Evolutionary conservation across 2,329 filamentous ascomycete genomes (phyloP).

Genomic region (Epichloe sp.): DNA sequence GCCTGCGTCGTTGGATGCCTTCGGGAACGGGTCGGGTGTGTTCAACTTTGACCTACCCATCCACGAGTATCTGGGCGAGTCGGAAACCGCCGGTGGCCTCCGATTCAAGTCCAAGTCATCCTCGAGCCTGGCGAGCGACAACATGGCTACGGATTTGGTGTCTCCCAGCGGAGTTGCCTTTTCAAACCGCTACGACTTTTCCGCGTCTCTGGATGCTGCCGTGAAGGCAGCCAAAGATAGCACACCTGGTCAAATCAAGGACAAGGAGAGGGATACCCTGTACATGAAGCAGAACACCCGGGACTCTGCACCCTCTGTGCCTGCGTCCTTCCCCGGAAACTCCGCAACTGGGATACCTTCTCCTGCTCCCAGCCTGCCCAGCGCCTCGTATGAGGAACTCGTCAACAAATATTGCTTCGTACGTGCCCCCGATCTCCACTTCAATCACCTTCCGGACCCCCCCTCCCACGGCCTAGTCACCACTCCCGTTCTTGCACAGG

Average conservation of each 20-base stretch:
- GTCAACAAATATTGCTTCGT: conserved; percentile 99
- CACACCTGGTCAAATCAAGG: conserved; percentile 21
- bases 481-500: neutral
- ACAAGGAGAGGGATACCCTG: conserved; percentile 43
- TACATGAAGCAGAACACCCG: conserved; percentile 39
- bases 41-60: conserved; percentile 47
- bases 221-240: conserved; percentile 59
- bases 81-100: conserved; percentile 38
- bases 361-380: conserved; percentile 46
- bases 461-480: conserved; percentile 8
- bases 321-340: neutral
- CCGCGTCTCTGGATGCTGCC: conserved; percentile 76
- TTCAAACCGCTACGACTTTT: conserved; percentile 90
- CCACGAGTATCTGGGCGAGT: conserved; percentile 51
- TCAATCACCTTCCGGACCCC: conserved; percentile 13
- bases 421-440: conserved; percentile 47
- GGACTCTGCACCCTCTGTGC: conserved; percentile 9
- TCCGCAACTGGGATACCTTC: conserved; percentile 14
- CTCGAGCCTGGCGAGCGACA: conserved; percentile 49
- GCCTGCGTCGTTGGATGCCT: conserved; percentile 55
- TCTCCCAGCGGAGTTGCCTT: conserved; percentile 60
- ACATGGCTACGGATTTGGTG: conserved; percentile 36
- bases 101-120: conserved; percentile 60
- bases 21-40: conserved; percentile 45
- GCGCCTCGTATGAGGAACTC: conserved; percentile 87